These are phyloP conservation scores for Hyphodiscus sp. DNA, from an alignment of 2,329 filamentous ascomycete genomes.

Conservation along the genomic window DNA sequence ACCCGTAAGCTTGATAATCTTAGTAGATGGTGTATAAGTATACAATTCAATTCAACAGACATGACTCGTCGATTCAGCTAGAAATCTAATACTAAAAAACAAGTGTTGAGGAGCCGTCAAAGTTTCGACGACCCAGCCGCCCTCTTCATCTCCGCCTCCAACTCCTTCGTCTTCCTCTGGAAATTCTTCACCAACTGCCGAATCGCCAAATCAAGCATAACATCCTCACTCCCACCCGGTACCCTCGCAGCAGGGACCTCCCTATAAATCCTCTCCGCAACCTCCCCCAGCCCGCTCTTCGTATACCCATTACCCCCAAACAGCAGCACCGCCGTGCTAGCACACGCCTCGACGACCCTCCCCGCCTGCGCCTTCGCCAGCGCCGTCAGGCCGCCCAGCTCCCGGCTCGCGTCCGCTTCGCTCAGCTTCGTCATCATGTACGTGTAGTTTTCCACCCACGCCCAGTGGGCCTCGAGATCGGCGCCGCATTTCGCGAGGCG, in stretches of 20 bases:
- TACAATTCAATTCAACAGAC: too few species aligned
- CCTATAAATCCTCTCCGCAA: constrained; percentile 60
- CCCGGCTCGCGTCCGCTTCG: constrained; percentile 51
- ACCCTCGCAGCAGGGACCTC: constrained; percentile 58
- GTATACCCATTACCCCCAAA: constrained; percentile 73
- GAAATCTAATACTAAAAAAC: background rate
- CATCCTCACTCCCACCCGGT: constrained; percentile 66
- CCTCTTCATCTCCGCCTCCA: constrained; percentile 38
- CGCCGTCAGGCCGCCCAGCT: constrained; percentile 66
- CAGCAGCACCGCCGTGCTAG: constrained; percentile 60
- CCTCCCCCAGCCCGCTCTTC: constrained; percentile 61
- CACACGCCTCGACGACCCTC: constrained; percentile 66
- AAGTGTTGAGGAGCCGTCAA: constrained; percentile 16
- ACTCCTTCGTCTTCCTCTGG: constrained; percentile 46
- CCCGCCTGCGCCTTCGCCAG: constrained; percentile 67
- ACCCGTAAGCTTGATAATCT: too few species aligned
- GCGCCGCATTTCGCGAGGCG: constrained; percentile 65
- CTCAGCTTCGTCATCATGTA: constrained; percentile 60
- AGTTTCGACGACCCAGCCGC: constrained; percentile 36
- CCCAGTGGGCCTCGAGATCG: constrained; percentile 61
- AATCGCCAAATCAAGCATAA: constrained; percentile 63
- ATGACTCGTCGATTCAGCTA: too few species aligned
- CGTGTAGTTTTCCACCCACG: constrained; percentile 66
- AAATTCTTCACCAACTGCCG: constrained; percentile 67
- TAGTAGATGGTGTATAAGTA: too few species aligned